Evolutionary conservation across 192 early-diverging fungal species (phyloP).

Genomic region (Ambispora gerdemannii): DNA sequence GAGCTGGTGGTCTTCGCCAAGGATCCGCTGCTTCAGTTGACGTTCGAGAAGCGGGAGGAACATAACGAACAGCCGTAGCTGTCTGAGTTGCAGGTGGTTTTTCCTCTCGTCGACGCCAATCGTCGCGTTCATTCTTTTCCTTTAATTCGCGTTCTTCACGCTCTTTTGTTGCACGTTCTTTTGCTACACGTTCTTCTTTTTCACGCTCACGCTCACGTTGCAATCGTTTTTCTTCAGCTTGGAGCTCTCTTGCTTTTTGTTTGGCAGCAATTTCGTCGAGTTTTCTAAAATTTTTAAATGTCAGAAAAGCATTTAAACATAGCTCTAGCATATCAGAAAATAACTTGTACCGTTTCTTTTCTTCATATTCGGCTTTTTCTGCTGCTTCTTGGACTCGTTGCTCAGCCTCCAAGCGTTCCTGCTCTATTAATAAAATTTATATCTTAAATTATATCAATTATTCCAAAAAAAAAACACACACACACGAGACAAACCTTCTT

Average conservation of each 20-base stretch:
- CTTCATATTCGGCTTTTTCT: slow-evolving; percentile 42
- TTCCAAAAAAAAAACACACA: background rate
- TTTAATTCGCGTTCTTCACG: slow-evolving; percentile 33
- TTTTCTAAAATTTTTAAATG: slow-evolving; percentile 31
- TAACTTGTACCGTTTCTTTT: slow-evolving; percentile 12
- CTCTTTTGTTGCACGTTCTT: slow-evolving; percentile 36
- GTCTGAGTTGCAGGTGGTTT: too few species aligned
- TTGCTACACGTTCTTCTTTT: slow-evolving; percentile 39
- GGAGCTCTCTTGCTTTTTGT: slow-evolving; percentile 47
- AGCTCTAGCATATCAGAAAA: slow-evolving; percentile 21
- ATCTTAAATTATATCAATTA: background rate
- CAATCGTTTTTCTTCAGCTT: slow-evolving; percentile 45
- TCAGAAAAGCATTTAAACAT: slow-evolving; percentile 26
- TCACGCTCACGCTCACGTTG: slow-evolving; percentile 29
- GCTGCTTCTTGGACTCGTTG: slow-evolving; percentile 42
- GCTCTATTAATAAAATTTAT: slow-evolving; percentile 28
- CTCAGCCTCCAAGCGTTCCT: slow-evolving; percentile 51
- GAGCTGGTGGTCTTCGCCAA: background rate
- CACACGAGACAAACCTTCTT: slow-evolving; percentile 7
- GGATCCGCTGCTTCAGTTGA: background rate
- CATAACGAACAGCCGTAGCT: slow-evolving; percentile 28
- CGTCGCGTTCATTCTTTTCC: slow-evolving; percentile 27
- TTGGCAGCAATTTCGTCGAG: slow-evolving; percentile 50
- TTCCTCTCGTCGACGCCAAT: background rate
- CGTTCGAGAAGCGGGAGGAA: slow-evolving; percentile 33